phyloP scores from a whole-genome alignment of 73 alveolate species.

The Paraurostyla sp. region DNA sequence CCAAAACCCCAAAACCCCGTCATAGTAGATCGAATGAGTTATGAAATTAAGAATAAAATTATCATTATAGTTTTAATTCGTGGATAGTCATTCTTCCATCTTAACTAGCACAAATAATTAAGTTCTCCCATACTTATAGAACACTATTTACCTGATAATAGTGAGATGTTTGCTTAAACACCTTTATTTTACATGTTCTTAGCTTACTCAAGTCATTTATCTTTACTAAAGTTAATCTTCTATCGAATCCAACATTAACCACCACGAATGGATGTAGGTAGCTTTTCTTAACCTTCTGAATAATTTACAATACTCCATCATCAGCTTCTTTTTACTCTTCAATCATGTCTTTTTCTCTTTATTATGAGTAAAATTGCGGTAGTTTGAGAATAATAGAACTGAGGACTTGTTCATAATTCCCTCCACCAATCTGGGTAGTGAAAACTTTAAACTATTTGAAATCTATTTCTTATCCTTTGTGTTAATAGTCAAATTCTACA shows the following conservation, averaged over 20 bases:
- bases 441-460: conserved; percentile 3
- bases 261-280: conserved; percentile 35
- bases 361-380: neutral
- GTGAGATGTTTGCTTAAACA: conserved; percentile 40
- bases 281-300: too few species aligned
- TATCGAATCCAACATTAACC: conserved; percentile 38
- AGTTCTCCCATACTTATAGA: neutral
- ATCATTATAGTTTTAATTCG: conserved; percentile 8
- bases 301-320: too few species aligned
- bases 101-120: conserved; percentile 38
- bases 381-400: neutral
- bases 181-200: conserved; percentile 27
- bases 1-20: too few species aligned
- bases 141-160: conserved; percentile 11
- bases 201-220: conserved; percentile 21
- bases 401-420: conserved; percentile 19
- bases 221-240: conserved; percentile 33
- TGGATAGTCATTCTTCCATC: conserved; percentile 52
- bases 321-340: too few species aligned
- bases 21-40: too few species aligned
- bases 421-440: conserved; percentile 25
- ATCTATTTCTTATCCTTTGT: neutral
- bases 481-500: neutral
- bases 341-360: neutral
- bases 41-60: too few species aligned